Evolutionary conservation across 2,329 filamentous ascomycete genomes (phyloP), one percentile per base, ranked within the genome.

Genomic region (Colletotrichum spinosum): DNA sequence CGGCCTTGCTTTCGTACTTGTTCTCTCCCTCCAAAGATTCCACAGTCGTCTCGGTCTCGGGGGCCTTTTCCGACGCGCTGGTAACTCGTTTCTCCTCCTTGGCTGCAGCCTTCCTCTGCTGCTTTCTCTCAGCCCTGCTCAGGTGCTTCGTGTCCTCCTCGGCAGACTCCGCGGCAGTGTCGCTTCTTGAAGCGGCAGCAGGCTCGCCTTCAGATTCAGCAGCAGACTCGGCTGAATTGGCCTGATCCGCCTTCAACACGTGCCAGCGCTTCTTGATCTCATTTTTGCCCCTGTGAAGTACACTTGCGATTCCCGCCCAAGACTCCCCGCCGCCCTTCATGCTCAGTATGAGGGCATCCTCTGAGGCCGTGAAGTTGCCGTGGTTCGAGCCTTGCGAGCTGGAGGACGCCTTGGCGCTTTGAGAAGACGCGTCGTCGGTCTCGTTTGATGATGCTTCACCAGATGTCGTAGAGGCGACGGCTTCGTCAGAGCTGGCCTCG

Each of bases 221-320:
- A 12, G 51, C 51, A 11, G 45, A 17, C 13, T 61, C 57, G 51
- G 11, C 38, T 7, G 51, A 61, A 49, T 67, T 69, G 11, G 63
- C 67, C 11, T 48, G n/a, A 38, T 70, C 67, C n/a, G 71, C 59
- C 59, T 74, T 71, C 42, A 79, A 71, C n/a, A 69, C 50, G 41
- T 73, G 71, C 76, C 75, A 80, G 4, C 77, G 75, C 17, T 69
- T 67, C 59, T 72, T 73, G 38, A 72, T 70, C 3, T 78, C 74
- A 7, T 68, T 70, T 59, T 74, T 77, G 35, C 49, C 46, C 7
- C 69, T 71, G n/a, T 69, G 61, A 3, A 80, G 71, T 1, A 70
- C 69, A 2, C 49, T 51, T 4, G 70, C 67, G 34, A 80, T 78
- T 10, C 72, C 71, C 0, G 62, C 61, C 78, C 77, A 80, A 2